Conservation (phyloP, 352 stramenopile genomes). For the Bremia lactucae region DNA sequence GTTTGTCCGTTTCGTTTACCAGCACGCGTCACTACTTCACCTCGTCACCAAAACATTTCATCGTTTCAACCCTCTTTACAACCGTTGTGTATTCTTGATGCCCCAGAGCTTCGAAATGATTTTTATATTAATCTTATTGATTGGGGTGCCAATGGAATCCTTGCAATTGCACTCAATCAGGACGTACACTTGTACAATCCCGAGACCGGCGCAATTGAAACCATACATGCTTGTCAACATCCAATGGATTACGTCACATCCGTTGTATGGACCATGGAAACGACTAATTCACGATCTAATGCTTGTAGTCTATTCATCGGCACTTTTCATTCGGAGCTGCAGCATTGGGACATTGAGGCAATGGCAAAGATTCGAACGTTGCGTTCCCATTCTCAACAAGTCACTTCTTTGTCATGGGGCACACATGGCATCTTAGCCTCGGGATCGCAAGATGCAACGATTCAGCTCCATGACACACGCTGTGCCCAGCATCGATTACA, state of each 20-base stretch:
- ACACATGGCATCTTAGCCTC: constrained; percentile 63
- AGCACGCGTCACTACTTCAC: background rate
- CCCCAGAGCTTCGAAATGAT: constrained; percentile 92
- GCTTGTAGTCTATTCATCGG: constrained; percentile 82
- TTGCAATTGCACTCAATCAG: constrained; percentile 90
- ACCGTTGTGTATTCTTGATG: constrained; percentile 88
- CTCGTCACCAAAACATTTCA: background rate
- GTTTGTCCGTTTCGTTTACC: background rate
- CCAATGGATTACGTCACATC: constrained; percentile 90
- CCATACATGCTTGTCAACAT: constrained; percentile 49
- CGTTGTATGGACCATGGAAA: constrained; percentile 76
- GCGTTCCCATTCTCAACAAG: constrained; percentile 80
- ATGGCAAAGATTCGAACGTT: constrained; percentile 83
- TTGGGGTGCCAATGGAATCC: constrained; percentile 89
- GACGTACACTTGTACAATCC: constrained; percentile 95
- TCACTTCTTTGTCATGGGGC: constrained; percentile 90
- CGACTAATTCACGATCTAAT: background rate
- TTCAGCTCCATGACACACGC: constrained; percentile 57
- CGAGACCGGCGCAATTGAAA: constrained; percentile 83
- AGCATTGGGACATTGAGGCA: constrained; percentile 91
- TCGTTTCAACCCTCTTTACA: constrained; percentile 9
- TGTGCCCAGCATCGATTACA: constrained; percentile 39
- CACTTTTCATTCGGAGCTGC: constrained; percentile 81
- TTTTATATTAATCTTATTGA: constrained; percentile 97
- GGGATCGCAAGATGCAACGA: constrained; percentile 85